phyloP scores from a whole-genome alignment of 306 rosid genomes.

The Lathyrus aphaca region DNA sequence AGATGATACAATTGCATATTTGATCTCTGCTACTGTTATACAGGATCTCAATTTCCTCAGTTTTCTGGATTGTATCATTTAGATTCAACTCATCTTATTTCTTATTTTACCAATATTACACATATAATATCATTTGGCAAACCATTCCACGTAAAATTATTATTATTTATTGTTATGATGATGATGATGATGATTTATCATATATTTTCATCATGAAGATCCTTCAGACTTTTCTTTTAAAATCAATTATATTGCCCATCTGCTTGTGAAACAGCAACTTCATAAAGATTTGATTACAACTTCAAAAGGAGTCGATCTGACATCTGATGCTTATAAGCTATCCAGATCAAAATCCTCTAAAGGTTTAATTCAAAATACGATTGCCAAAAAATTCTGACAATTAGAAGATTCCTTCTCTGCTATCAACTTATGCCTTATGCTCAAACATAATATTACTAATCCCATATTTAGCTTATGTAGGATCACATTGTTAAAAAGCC shows the following conservation, averaged over 20 bases:
- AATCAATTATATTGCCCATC: not conserved
- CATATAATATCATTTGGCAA: constrained; percentile 6
- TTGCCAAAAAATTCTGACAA: constrained; percentile 11
- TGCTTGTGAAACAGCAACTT: constrained; percentile 13
- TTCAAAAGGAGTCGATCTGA: constrained; percentile 11
- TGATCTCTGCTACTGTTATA: constrained; percentile 14
- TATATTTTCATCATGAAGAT: constrained; percentile 21
- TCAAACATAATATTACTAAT: constrained; percentile 12
- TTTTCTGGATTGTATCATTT: constrained; percentile 23
- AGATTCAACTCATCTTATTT: constrained; percentile 29
- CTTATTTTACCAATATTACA: not conserved
- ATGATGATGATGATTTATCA: not conserved
- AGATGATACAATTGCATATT: constrained; percentile 13
- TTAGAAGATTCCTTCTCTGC: not conserved
- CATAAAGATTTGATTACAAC: constrained; percentile 15
- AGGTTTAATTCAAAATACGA: not conserved
- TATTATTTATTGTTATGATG: not conserved
- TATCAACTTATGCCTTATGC: constrained; percentile 14
- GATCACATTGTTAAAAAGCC: constrained; percentile 20
- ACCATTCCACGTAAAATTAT: constrained; percentile 12
- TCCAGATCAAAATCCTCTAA: not conserved
- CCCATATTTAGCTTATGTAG: constrained; percentile 17
- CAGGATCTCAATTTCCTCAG: constrained; percentile 15
- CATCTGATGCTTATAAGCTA: constrained; percentile 6
- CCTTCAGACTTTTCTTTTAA: constrained; percentile 5